A percentile compares a stretch with the other conserved stretches of the same genome.
These are phyloP conservation scores for Teunomyces panamensis DNA, from an alignment of 805 yeast genomes.

Conservation along the genomic window DNA sequence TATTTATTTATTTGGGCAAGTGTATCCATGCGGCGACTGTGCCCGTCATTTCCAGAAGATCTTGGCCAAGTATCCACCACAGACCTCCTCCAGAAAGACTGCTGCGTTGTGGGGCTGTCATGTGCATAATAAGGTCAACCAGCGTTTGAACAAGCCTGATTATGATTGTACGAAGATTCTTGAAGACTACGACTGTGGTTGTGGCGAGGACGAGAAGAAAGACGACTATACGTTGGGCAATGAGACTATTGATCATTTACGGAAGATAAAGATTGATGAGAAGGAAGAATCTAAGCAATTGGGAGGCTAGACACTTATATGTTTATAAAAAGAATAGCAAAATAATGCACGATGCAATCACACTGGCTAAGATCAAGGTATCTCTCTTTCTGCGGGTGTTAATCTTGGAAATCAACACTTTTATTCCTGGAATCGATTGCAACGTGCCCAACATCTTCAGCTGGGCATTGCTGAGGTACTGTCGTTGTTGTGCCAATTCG, in stretches of 20 bases:
- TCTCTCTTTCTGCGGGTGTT: constrained; percentile 88
- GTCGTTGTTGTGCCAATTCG: constrained; percentile 72
- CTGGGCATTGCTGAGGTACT: constrained; percentile 60
- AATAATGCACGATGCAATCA: constrained; percentile 72
- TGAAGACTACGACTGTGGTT: constrained; percentile 95
- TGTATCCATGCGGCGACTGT: constrained; percentile 97
- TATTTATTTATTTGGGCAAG: constrained; percentile 76
- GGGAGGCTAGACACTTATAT: constrained; percentile 4
- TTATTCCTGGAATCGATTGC: constrained; percentile 78
- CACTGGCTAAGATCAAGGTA: constrained; percentile 72
- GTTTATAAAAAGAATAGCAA: constrained; percentile 41
- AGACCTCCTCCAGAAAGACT: constrained; percentile 63
- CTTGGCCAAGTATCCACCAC: constrained; percentile 77
- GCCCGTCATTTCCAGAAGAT: constrained; percentile 83
- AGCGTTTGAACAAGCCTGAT: constrained; percentile 58
- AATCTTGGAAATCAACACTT: constrained; percentile 69
- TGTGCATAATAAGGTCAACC: constrained; percentile 84
- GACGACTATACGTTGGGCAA: constrained; percentile 39
- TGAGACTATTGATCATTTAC: constrained; percentile 38
- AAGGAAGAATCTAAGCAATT: constrained; percentile 20
- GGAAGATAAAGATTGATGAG: constrained; percentile 45
- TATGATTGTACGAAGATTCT: constrained; percentile 85
- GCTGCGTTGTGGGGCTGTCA: constrained; percentile 98
- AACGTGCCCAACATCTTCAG: constrained; percentile 58
- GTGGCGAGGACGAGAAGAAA: constrained; percentile 71